A percentile compares a stretch with the other conserved stretches of the same genome.
Conservation (phyloP, 2,329 filamentous ascomycete species). For the Aureobasidium uvarum region DNA sequence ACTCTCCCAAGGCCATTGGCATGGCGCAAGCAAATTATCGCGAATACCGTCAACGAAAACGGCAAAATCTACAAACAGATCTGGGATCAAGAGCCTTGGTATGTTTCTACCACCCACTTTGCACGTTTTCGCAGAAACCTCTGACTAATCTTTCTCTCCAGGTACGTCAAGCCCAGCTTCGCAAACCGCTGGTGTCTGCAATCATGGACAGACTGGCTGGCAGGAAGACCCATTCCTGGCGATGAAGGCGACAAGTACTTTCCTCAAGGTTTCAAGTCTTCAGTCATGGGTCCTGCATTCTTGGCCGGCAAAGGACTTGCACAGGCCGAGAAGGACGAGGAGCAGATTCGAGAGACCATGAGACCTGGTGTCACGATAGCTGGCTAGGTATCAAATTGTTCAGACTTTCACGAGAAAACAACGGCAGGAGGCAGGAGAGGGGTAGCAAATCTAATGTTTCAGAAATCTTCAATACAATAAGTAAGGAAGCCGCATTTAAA, state of each 20-base stretch:
- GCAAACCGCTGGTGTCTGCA: constrained; percentile 63
- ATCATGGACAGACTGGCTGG: constrained; percentile 51
- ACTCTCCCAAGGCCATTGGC: constrained; percentile 56
- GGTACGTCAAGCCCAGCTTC: constrained; percentile 54
- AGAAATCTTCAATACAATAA: not conserved
- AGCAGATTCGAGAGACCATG: constrained; percentile 17
- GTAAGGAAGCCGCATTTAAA: not conserved
- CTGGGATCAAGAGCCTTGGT: constrained; percentile 65
- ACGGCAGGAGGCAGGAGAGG: not conserved
- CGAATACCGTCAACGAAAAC: constrained; percentile 51
- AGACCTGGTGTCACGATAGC: not conserved
- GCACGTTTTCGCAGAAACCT: not conserved
- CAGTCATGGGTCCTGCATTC: constrained; percentile 61
- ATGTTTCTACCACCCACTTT: constrained; percentile 36
- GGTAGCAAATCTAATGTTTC: not conserved
- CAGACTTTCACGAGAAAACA: not conserved
- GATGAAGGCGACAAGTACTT: constrained; percentile 49
- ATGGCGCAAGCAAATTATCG: constrained; percentile 42
- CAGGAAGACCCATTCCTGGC: constrained; percentile 51
- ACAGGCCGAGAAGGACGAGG: constrained; percentile 34
- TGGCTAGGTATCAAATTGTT: not conserved
- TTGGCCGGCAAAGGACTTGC: constrained; percentile 50
- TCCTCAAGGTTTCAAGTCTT: constrained; percentile 54
- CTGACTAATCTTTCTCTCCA: not conserved
- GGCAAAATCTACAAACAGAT: constrained; percentile 52